Base-by-base conservation (phyloP, 208 protist species). In the Crithidia fasciculata region DNA sequence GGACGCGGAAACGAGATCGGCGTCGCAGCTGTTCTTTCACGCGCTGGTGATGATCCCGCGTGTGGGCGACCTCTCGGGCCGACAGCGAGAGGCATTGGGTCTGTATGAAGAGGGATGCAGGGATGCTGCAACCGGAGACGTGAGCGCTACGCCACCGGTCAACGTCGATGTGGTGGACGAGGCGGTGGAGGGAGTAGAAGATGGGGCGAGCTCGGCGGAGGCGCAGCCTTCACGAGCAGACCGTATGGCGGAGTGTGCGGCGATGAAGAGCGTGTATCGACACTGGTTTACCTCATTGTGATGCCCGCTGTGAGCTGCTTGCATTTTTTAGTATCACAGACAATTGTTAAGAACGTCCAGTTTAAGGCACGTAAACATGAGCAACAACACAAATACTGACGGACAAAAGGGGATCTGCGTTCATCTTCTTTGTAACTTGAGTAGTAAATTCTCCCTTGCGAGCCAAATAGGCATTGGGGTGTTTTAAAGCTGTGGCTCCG, bases 11-110 rank as follows among this genome's bases (percentile, higher is more conserved):
- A 59, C 28, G n/a, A n/a, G 19, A 16, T 13, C 50, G 18, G 28
- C 58, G 12, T 39, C 43, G 15, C 54, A 10, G 47, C 59, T 84
- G 54, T 64, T 79, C 45, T 94, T 85, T 61, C 92, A 96, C 59
- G 80, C 83, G 1, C 76, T 96, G 4, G 85, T 96, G 65, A 79
- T 95, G 52, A 83, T 95, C 5, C 92, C 92, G 0, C 78, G 62
- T 18, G 80, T 53, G 8, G 73, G 81, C 8, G 75, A 80, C 3
- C 72, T 96, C 47, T 86, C 89, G 4, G 92, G 92, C 10, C 66
- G 74, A 10, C 92, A 96, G 75, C 67, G 68, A 19, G 63, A 65
- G 10, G 82, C 88, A 15, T 79, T 96, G 19, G 39, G 52, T 28
- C 16, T 18, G 13, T 93, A 85, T 57, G 88, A 94, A 56, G 65